Conservation (phyloP, 1,139 yeast species). For the Blastobotrys buckinghamii region DNA sequence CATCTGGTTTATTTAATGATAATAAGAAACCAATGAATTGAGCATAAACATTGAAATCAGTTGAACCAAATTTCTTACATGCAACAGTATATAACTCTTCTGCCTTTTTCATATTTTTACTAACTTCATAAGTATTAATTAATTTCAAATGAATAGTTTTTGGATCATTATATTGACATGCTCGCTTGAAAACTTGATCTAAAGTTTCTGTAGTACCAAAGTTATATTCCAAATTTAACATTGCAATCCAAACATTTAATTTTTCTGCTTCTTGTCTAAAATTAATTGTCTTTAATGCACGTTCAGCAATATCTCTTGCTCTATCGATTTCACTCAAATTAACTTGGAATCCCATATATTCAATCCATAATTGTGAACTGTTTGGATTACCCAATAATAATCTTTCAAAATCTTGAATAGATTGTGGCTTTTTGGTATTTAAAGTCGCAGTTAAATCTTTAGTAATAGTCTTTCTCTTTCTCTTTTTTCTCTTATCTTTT, state of each 20-base stretch:
- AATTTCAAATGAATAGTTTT: constrained; percentile 73
- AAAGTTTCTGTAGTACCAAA: constrained; percentile 84
- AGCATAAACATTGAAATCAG: constrained; percentile 41
- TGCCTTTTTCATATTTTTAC: constrained; percentile 68
- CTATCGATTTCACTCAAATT: constrained; percentile 90
- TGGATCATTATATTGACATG: constrained; percentile 90
- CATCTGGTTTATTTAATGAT: constrained; percentile 45
- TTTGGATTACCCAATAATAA: constrained; percentile 86
- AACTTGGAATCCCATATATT: constrained; percentile 95
- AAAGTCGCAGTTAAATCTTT: constrained; percentile 85
- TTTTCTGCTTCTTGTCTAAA: constrained; percentile 93
- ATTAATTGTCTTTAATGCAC: constrained; percentile 86
- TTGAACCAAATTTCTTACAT: constrained; percentile 73
- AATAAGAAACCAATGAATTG: constrained; percentile 73
- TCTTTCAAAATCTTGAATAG: constrained; percentile 87
- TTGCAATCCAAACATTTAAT: constrained; percentile 92
- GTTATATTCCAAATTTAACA: constrained; percentile 86
- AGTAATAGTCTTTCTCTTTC: constrained; percentile 40
- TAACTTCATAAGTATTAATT: constrained; percentile 65
- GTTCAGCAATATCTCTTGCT: constrained; percentile 87
- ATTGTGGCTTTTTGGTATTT: constrained; percentile 82
- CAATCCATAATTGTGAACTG: constrained; percentile 94
- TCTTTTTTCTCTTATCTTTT: constrained; percentile 36
- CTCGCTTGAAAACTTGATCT: constrained; percentile 71
- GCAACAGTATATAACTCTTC: constrained; percentile 58